phyloP scores from a whole-genome alignment of 106 monocot species.

The Narthecium ossifragum region DNA sequence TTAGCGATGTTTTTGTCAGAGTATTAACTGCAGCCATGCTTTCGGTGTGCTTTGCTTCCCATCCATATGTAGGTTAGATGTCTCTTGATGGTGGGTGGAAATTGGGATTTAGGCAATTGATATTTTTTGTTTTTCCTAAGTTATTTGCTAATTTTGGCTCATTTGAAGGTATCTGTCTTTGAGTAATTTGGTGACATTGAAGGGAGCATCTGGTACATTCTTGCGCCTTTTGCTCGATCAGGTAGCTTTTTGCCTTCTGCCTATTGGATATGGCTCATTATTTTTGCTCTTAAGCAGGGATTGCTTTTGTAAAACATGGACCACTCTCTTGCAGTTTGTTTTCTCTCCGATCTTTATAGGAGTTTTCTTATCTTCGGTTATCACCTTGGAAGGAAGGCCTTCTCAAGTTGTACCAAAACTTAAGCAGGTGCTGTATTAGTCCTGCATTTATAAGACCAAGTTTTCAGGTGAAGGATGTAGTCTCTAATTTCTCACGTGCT shows the following conservation, averaged over 20 bases:
- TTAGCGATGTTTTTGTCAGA: not conserved
- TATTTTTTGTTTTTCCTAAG: not conserved
- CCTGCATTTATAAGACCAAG: too few species aligned
- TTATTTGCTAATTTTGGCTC: not conserved
- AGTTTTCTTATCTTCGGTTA: conserved; percentile 26
- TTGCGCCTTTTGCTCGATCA: conserved; percentile 8
- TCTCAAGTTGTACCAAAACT: conserved; percentile 35
- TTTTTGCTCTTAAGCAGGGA: not conserved
- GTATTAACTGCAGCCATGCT: not conserved
- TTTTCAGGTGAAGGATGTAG: too few species aligned
- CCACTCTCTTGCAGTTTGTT: conserved; percentile 17
- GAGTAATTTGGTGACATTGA: conserved; percentile 5
- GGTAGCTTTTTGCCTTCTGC: not conserved
- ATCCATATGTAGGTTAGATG: too few species aligned
- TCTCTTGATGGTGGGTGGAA: too few species aligned
- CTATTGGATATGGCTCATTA: not conserved
- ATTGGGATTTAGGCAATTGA: not conserved
- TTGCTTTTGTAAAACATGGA: not conserved
- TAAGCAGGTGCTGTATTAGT: conserved; percentile 21
- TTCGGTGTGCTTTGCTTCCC: not conserved
- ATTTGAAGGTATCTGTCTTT: conserved; percentile 3
- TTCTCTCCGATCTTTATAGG: conserved; percentile 43
- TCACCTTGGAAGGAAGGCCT: conserved; percentile 35
- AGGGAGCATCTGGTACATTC: conserved; percentile 6
- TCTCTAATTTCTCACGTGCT: not conserved